Base-by-base conservation (phyloP, 2,329 filamentous ascomycete species). In the Colletotrichum sp. region DNA sequence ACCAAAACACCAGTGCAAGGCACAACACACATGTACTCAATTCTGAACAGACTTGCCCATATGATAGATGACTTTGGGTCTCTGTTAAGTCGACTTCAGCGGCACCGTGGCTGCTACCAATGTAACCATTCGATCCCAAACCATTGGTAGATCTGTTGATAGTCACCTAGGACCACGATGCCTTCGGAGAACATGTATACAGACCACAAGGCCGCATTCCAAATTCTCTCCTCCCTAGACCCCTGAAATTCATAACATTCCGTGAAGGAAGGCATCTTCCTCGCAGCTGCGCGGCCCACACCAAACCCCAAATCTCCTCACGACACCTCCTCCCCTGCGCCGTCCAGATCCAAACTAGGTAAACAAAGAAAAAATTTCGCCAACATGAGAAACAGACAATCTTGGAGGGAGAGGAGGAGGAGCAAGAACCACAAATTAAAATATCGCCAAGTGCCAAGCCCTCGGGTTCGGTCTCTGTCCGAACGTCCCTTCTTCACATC, bases 401-500 rank as follows among this genome's bases (percentile, higher is more conserved):
- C 10, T 13, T 13, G n/a, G 5, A 21, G 3, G 36, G 18, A 16
- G 10, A 48, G 4, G 10, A 48, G n/a, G 18, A 48, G 43, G 5
- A 52, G n/a, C n/a, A 21, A 7, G 43, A 52, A 52, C 43, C 43
- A 52, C 43, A 52, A 52, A 52, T 13, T 13, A 52, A 52, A 52
- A 52, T 52, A 52, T 21, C 43, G 43, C 43, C 43, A 52, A 52
- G 43, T 52, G n/a, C 43, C 43, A 52, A 52, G 43, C 43, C 43
- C 43, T 52, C 43, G 43, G 43, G 43, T 52, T 52, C 43, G 43
- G 43, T 52, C 43, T 52, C n/a, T 52, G n/a, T 52, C 43, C 43
- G 43, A 52, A 52, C 43, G 43, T 52, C n/a, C 43, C 43, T 21
- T 21, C 0, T 21, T 52, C 43, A 12, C 43, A 21, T 21, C 43